Conservation (phyloP, 495 filamentous ascomycete genomes). For the Talaromyces trachyspermus region DNA sequence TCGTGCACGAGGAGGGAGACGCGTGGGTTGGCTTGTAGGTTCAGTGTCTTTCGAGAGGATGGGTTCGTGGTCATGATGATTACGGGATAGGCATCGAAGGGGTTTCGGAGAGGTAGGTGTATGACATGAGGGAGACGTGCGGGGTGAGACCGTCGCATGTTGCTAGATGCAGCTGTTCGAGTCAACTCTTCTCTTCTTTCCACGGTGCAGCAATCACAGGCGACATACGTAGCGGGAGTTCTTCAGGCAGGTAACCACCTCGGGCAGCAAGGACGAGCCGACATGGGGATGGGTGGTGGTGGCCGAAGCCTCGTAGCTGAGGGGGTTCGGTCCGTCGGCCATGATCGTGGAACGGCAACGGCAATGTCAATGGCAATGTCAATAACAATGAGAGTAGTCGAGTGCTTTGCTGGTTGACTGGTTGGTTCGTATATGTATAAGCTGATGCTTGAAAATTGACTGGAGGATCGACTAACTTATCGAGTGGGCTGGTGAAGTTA, state of each 20-base stretch:
- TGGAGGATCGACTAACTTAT: too few species aligned
- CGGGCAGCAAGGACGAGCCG: conserved; percentile 61
- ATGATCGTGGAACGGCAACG: conserved; percentile 17
- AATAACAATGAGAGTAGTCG: background rate
- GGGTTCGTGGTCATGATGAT: conserved; percentile 95
- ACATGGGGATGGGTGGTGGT: conserved; percentile 63
- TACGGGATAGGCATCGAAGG: conserved; percentile 61
- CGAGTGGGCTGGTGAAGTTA: too few species aligned
- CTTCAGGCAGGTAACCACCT: conserved; percentile 84
- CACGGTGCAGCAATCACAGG: too few species aligned
- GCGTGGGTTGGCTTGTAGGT: conserved; percentile 78
- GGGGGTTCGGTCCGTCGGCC: conserved; percentile 41
- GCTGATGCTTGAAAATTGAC: too few species aligned
- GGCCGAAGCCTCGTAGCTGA: conserved; percentile 68
- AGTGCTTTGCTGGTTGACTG: too few species aligned
- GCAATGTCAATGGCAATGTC: background rate
- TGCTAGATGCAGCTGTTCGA: conserved; percentile 83
- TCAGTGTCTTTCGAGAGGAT: conserved; percentile 79
- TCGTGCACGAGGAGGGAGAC: conserved; percentile 96
- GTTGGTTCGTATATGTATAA: too few species aligned
- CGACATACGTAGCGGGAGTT: conserved; percentile 83
- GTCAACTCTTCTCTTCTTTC: too few species aligned
- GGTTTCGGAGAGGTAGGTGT: conserved; percentile 90
- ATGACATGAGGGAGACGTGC: conserved; percentile 97
- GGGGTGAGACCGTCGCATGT: conserved; percentile 77